phyloP scores from a whole-genome alignment of 139 green algal genomes.

The Coelastrella sp. region DNA sequence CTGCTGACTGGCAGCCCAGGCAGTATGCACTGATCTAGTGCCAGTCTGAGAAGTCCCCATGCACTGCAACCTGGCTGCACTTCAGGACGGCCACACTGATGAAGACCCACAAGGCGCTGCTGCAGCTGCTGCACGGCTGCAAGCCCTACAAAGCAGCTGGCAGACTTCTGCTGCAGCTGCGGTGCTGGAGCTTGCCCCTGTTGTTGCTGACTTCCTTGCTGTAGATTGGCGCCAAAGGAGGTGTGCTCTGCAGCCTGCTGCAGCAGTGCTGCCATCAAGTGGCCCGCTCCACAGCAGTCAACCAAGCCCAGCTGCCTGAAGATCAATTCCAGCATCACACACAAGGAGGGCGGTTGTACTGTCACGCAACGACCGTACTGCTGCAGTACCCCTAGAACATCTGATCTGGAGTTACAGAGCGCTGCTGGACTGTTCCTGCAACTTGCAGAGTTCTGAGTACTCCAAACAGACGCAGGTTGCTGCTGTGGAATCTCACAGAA shows the following conservation, averaged over 20 bases:
- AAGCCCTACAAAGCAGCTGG: background rate
- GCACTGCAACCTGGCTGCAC: slow-evolving; percentile 1
- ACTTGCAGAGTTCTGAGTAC: too few species aligned
- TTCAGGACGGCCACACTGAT: background rate
- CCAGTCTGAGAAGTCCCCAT: background rate
- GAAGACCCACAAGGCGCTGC: slow-evolving; percentile 12
- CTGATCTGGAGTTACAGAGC: background rate
- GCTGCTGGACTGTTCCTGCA: background rate
- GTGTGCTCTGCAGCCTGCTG: background rate
- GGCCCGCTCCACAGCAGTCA: background rate
- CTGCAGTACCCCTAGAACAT: background rate
- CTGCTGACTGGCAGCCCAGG: background rate
- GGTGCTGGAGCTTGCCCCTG: background rate
- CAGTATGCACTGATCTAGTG: background rate
- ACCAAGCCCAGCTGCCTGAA: slow-evolving; percentile 16
- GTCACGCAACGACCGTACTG: background rate
- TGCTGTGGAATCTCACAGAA: slow-evolving; percentile 6
- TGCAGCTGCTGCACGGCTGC: slow-evolving; percentile 2
- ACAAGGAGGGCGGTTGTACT: background rate
- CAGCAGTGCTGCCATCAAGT: background rate
- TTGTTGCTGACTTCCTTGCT: background rate
- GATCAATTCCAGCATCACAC: slow-evolving; percentile 4
- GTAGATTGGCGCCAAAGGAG: too few species aligned
- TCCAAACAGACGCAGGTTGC: background rate
- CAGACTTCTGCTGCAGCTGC: background rate